phyloP scores from a whole-genome alignment of 495 filamentous ascomycete species.

The Penicillium macrosclerotiorum region DNA sequence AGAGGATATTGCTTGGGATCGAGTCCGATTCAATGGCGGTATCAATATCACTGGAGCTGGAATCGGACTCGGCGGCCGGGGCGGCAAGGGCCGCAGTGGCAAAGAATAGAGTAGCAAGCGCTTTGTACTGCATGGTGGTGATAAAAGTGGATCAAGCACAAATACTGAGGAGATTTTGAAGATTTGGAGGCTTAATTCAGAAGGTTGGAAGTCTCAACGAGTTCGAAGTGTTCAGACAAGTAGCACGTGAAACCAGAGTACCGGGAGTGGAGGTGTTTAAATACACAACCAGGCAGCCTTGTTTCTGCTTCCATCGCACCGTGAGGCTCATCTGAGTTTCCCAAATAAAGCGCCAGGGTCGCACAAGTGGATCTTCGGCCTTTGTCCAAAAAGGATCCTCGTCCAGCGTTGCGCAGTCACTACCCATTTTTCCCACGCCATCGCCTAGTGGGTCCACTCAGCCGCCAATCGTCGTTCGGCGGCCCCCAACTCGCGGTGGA shows the following conservation, averaged over 20 bases:
- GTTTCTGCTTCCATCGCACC: no score
- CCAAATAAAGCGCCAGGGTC: not conserved
- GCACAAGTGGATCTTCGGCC: constrained; percentile 2
- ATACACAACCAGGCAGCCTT: not conserved
- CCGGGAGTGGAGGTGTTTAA: not conserved
- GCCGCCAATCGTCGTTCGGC: constrained; percentile 2
- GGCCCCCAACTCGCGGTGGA: constrained; percentile 2
- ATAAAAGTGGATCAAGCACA: no score
- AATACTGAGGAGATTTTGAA: not conserved
- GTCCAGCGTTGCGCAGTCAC: no score
- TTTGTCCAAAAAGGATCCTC: not conserved
- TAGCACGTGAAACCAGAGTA: not conserved
- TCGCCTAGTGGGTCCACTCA: not conserved
- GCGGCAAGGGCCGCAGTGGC: constrained; percentile 17
- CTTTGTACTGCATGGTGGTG: constrained; percentile 26
- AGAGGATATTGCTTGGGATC: constrained; percentile 11
- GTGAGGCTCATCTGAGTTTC: constrained; percentile 4
- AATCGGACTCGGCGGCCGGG: constrained; percentile 9
- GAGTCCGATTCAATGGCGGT: not conserved
- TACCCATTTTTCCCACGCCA: not conserved
- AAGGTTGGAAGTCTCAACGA: no score
- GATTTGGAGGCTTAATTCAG: no score
- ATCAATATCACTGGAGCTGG: constrained; percentile 2
- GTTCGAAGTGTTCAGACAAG: no score
- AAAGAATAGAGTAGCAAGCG: constrained; percentile 16